These are phyloP conservation scores for Talaromyces sp. DNA, from an alignment of 2,329 filamentous ascomycete genomes.

Conservation along the genomic window DNA sequence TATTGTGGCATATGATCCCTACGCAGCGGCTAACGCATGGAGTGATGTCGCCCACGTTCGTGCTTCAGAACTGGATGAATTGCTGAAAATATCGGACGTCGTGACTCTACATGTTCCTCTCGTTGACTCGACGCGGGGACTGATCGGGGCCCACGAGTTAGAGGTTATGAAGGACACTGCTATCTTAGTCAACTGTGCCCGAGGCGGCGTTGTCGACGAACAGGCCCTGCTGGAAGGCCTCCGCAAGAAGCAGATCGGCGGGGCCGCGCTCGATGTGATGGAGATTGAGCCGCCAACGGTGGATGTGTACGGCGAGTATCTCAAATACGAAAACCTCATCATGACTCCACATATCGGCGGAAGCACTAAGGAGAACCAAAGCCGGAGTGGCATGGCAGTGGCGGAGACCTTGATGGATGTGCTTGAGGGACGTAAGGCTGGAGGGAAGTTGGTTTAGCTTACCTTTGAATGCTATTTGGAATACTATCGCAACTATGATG, in stretches of 20 bases:
- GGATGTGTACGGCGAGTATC: slow-evolving; percentile 26
- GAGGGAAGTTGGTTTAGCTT: background rate
- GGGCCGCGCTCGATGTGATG: slow-evolving; percentile 32
- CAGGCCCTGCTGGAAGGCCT: slow-evolving; percentile 23
- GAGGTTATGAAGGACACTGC: slow-evolving; percentile 27
- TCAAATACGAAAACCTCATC: slow-evolving; percentile 21
- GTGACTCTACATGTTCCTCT: slow-evolving; percentile 30
- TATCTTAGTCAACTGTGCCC: slow-evolving; percentile 31
- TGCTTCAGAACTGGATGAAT: background rate
- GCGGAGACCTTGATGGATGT: slow-evolving; percentile 27
- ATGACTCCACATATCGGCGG: slow-evolving; percentile 42
- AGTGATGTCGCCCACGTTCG: slow-evolving; percentile 9
- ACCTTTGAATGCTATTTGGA: background rate
- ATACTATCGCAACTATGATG: background rate
- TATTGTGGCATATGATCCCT: slow-evolving; percentile 30
- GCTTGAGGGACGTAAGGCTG: slow-evolving; percentile 15
- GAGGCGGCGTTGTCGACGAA: slow-evolving; percentile 34
- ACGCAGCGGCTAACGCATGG: slow-evolving; percentile 23
- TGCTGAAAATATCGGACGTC: background rate
- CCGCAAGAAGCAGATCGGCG: slow-evolving; percentile 24
- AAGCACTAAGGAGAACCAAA: slow-evolving; percentile 33
- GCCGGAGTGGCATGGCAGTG: slow-evolving; percentile 3
- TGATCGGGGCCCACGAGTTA: slow-evolving; percentile 25
- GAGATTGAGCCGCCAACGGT: slow-evolving; percentile 30
- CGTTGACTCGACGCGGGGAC: slow-evolving; percentile 18